Evolutionary conservation across 495 filamentous ascomycete genomes (phyloP).

Genomic region (Trichodelitschia bisporula): DNA sequence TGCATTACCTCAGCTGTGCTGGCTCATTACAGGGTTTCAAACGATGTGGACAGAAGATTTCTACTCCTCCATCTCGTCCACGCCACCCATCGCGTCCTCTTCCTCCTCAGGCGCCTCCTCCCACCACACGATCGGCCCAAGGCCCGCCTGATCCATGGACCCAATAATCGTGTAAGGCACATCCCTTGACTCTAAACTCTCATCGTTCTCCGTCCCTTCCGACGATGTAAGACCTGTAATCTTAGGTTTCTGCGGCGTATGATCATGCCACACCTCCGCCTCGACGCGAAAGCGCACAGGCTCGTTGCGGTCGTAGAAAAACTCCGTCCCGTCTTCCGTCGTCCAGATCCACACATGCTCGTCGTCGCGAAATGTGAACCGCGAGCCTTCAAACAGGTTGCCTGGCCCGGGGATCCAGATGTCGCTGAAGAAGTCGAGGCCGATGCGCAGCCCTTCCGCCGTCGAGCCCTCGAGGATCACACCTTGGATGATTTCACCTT

Average conservation of each 20-base stretch:
- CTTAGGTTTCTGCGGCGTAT: constrained; percentile 46
- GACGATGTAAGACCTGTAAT: too few species aligned
- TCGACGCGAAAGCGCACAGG: constrained; percentile 64
- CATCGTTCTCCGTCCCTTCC: too few species aligned
- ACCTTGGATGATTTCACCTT: constrained; percentile 66
- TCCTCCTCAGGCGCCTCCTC: too few species aligned
- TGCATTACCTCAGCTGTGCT: too few species aligned
- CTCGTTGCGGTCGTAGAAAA: constrained; percentile 68
- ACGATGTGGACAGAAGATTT: too few species aligned
- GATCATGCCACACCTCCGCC: constrained; percentile 69
- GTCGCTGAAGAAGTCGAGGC: constrained; percentile 75
- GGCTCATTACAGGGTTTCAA: too few species aligned
- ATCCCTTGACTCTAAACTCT: too few species aligned
- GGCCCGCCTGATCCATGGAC: too few species aligned
- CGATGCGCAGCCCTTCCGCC: constrained; percentile 24
- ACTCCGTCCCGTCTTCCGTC: constrained; percentile 31
- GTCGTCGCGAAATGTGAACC: constrained; percentile 26
- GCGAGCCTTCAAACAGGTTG: constrained; percentile 42
- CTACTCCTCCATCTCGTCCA: too few species aligned
- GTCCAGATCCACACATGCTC: constrained; percentile 69
- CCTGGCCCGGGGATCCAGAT: constrained; percentile 44
- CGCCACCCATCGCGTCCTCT: too few species aligned
- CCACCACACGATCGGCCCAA: too few species aligned
- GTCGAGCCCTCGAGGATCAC: constrained; percentile 44
- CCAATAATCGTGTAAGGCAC: too few species aligned